Evolutionary conservation across 225 moss, liverwort and hornwort species (phyloP).

Genomic region (Sphagnum tenellum): DNA sequence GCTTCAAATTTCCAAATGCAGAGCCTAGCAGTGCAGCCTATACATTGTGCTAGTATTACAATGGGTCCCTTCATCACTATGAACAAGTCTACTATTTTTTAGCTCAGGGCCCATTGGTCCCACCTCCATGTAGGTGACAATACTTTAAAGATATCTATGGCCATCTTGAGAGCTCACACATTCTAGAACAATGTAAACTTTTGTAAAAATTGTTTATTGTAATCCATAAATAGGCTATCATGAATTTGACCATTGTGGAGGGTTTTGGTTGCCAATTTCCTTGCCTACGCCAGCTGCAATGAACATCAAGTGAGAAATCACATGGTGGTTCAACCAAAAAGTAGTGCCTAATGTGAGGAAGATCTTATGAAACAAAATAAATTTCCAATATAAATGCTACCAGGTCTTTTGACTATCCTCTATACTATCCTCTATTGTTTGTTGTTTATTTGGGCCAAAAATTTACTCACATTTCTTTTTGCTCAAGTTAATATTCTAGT

Average conservation of each 20-base stretch:
- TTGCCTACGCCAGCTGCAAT: conserved; percentile 23
- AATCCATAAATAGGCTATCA: too few relatives aligned
- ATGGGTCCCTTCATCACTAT: conserved; percentile 64
- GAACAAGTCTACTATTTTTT: conserved; percentile 79
- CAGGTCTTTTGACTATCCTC: conserved; percentile 15
- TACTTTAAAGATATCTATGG: not conserved
- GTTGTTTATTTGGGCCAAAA: too few relatives aligned
- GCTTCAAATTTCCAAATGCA: conserved; percentile 55
- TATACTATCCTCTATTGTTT: too few relatives aligned
- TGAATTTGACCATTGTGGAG: too few relatives aligned
- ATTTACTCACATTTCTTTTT: too few relatives aligned
- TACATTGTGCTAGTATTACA: conserved; percentile 72
- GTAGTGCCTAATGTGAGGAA: conserved; percentile 22
- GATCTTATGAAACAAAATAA: conserved; percentile 26
- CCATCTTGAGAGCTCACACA: not conserved
- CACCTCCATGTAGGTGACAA: conserved; percentile 46
- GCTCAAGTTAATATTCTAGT: too few relatives aligned
- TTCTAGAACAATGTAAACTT: too few relatives aligned
- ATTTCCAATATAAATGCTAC: conserved; percentile 24
- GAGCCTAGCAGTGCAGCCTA: conserved; percentile 87
- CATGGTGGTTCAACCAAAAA: conserved; percentile 22
- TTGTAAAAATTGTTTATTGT: too few relatives aligned
- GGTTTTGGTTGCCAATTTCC: conserved; percentile 25
- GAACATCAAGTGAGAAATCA: too few relatives aligned
- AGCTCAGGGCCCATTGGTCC: conserved; percentile 49